Conservation (phyloP, 495 filamentous ascomycete genomes). For the Tuber melanosporum region DNA sequence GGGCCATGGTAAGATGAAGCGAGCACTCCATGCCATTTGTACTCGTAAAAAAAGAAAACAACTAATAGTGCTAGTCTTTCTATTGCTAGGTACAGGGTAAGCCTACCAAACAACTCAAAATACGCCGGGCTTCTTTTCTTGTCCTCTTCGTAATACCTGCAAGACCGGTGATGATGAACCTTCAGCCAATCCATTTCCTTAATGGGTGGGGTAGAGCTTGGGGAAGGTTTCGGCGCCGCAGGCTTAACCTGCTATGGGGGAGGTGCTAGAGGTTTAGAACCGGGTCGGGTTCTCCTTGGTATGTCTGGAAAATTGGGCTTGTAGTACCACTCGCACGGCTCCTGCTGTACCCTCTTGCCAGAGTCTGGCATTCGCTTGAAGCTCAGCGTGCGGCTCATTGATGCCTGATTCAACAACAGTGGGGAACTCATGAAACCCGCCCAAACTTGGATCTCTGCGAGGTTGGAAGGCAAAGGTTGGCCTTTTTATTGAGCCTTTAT, state of each 20-base stretch:
- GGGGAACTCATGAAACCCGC: too few species aligned
- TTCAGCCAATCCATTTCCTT: slow-evolving; percentile 40
- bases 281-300: slow-evolving; percentile 44
- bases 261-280: slow-evolving; percentile 23
- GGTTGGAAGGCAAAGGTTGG: too few species aligned
- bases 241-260: slow-evolving; percentile 24
- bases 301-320: too few species aligned
- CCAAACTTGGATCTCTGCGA: too few species aligned
- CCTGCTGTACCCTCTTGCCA: too few species aligned
- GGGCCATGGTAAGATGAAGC: slow-evolving; percentile 90
- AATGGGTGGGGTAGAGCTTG: slow-evolving; percentile 31
- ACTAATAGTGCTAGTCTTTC: not conserved
- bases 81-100: not conserved
- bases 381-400: too few species aligned
- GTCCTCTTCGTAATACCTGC: slow-evolving; percentile 37
- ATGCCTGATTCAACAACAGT: too few species aligned
- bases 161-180: slow-evolving; percentile 36
- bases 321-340: too few species aligned
- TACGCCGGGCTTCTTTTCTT: slow-evolving; percentile 42
- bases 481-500: too few species aligned
- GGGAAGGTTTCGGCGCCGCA: slow-evolving; percentile 21
- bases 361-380: too few species aligned
- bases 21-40: slow-evolving; percentile 52
- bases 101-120: slow-evolving; percentile 23
- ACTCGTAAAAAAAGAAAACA: not conserved